phyloP scores from a whole-genome alignment of 805 yeast species.

The Candida nitratophila region DNA sequence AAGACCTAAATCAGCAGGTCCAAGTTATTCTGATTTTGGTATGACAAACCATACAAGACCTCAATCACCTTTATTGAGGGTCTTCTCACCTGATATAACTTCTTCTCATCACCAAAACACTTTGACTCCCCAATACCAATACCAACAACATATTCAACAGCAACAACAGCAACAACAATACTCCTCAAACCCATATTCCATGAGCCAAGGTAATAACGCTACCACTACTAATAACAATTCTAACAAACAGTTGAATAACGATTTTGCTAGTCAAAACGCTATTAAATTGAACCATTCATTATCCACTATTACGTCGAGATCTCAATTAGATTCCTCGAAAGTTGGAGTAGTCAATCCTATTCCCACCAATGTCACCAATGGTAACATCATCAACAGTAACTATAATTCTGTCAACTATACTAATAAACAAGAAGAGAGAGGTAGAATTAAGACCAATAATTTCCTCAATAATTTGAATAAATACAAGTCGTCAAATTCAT shows the following conservation, averaged over 20 bases:
- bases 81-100: slow-evolving; percentile 1
- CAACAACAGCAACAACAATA: slow-evolving; percentile 2
- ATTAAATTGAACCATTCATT: slow-evolving; percentile 22
- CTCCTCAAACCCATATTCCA: slow-evolving; percentile 17
- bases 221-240: slow-evolving; percentile 1
- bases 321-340: slow-evolving; percentile 12
- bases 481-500: slow-evolving; percentile 8
- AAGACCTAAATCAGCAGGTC: slow-evolving; percentile 43
- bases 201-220: slow-evolving; percentile 6
- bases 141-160: too few species aligned
- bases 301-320: slow-evolving; percentile 20
- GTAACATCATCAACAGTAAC: neutral
- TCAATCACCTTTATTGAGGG: slow-evolving; percentile 1
- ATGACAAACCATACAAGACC: neutral
- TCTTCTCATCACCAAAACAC: neutral
- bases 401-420: neutral
- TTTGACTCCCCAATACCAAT: neutral
- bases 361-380: neutral
- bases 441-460: neutral
- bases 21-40: slow-evolving; percentile 16
- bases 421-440: neutral
- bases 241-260: slow-evolving; percentile 2
- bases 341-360: neutral
- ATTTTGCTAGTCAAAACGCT: slow-evolving; percentile 20
- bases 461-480: neutral